phyloP scores from a whole-genome alignment of 192 early-diverging fungal genomes.

The Radiomyces spectabilis region DNA sequence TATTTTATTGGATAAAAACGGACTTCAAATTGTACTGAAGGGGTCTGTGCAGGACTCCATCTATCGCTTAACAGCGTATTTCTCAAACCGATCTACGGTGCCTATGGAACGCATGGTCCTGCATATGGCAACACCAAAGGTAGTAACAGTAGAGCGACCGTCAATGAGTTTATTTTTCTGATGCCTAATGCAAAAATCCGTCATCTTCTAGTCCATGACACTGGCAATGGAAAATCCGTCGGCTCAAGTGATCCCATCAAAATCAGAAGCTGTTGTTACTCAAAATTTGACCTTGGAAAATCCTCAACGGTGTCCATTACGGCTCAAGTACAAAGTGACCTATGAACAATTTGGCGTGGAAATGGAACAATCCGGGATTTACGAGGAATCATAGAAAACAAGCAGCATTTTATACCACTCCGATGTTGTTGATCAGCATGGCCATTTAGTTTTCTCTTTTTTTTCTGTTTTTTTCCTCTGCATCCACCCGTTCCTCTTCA shows the following conservation, averaged over 20 bases:
- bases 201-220: constrained; percentile 16
- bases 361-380: constrained; percentile 36
- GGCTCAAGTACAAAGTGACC: constrained; percentile 37
- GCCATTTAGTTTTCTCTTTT: background rate
- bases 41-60: constrained; percentile 3
- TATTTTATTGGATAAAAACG: constrained; percentile 30
- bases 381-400: background rate
- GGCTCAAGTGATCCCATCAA: constrained; percentile 24
- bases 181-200: background rate
- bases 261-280: constrained; percentile 20
- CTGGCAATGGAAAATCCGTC: constrained; percentile 34
- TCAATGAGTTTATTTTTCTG: background rate
- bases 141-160: background rate
- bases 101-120: constrained; percentile 31
- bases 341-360: constrained; percentile 29
- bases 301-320: constrained; percentile 4
- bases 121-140: constrained; percentile 37
- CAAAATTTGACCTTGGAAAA: constrained; percentile 29
- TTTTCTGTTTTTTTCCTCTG: background rate
- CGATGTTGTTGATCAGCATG: background rate
- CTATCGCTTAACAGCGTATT: constrained; percentile 28
- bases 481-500: too few species aligned
- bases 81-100: constrained; percentile 35
- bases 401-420: background rate
- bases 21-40: constrained; percentile 30